Evolutionary conservation across 805 yeast species (phyloP).

Genomic region (Myxozyma kluyveri): DNA sequence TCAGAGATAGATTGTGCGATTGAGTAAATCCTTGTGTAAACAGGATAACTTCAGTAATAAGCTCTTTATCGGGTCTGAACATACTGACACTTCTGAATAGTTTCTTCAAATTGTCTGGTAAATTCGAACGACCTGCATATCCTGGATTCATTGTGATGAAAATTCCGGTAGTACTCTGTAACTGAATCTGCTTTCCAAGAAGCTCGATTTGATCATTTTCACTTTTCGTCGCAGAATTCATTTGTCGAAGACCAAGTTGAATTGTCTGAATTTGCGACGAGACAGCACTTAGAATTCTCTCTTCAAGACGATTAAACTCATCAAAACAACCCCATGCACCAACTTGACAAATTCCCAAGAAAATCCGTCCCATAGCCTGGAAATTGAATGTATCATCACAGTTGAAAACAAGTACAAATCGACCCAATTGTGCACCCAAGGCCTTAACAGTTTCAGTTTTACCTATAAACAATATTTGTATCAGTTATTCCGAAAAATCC

Average conservation of each 20-base stretch:
- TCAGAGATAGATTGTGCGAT: slow-evolving; percentile 47
- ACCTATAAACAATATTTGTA: slow-evolving; percentile 4
- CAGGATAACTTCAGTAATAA: slow-evolving; percentile 70
- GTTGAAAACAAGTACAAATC: slow-evolving; percentile 78
- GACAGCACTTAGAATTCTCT: slow-evolving; percentile 73
- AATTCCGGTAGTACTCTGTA: slow-evolving; percentile 40
- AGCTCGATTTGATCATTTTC: slow-evolving; percentile 28
- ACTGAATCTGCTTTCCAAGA: slow-evolving; percentile 28
- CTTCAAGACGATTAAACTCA: slow-evolving; percentile 81
- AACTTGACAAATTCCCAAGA: slow-evolving; percentile 73
- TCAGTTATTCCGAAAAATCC: too few species aligned
- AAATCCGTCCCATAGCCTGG: slow-evolving; percentile 70
- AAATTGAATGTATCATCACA: slow-evolving; percentile 89
- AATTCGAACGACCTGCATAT: slow-evolving; percentile 73
- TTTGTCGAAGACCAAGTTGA: slow-evolving; percentile 50
- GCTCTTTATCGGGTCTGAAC: slow-evolving; percentile 63
- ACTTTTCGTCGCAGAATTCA: background rate
- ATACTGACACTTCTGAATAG: slow-evolving; percentile 74
- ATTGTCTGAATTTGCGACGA: slow-evolving; percentile 75
- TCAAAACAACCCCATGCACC: slow-evolving; percentile 98
- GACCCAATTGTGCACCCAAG: slow-evolving; percentile 73
- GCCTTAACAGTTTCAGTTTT: slow-evolving; percentile 90
- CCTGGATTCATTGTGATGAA: slow-evolving; percentile 91
- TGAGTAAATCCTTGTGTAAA: slow-evolving; percentile 65
- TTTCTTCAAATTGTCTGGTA: slow-evolving; percentile 84